Percentiles rank a stretch among this genome's conserved stretches.
Evolutionary conservation across 169 alveolate species (phyloP).

Genomic region (Besnoitia besnoiti): DNA sequence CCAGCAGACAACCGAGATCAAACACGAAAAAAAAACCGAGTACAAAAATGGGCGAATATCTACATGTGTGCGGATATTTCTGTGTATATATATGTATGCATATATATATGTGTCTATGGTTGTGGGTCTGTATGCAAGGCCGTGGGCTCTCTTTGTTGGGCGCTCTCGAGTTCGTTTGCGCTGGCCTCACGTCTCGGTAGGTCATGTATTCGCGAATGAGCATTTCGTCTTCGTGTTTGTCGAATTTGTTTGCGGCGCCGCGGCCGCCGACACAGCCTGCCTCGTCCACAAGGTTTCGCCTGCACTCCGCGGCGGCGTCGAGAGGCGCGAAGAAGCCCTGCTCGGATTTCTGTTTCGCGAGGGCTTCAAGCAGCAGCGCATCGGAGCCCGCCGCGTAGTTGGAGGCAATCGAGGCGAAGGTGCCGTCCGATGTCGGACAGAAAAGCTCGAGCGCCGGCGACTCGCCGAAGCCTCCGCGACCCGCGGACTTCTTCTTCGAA

Average conservation of each 20-base stretch:
- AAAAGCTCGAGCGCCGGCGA: constrained; percentile 28
- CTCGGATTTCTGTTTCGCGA: constrained; percentile 5
- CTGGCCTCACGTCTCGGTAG: constrained; percentile 9
- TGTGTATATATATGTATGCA: background rate
- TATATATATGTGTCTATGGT: background rate
- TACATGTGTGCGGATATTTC: background rate
- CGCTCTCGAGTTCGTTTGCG: too few relatives aligned
- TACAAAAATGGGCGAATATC: too few relatives aligned
- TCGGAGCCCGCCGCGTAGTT: constrained; percentile 54
- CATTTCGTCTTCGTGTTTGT: constrained; percentile 23
- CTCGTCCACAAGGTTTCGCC: background rate
- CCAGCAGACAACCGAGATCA: background rate
- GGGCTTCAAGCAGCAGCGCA: constrained; percentile 51
- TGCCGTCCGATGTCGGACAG: constrained; percentile 44
- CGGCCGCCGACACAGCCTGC: background rate
- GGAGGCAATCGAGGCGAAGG: constrained; percentile 54
- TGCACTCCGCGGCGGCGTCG: constrained; percentile 23
- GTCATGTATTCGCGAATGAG: background rate
- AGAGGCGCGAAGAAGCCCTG: background rate
- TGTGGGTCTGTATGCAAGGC: background rate
- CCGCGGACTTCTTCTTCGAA: constrained; percentile 47
- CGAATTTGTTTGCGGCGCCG: background rate
- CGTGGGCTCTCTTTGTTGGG: too few relatives aligned
- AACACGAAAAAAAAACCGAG: background rate
- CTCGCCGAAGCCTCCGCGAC: constrained; percentile 37